Base-by-base conservation (phyloP, 306 rosid genomes). In the Quillaja saponaria region DNA sequence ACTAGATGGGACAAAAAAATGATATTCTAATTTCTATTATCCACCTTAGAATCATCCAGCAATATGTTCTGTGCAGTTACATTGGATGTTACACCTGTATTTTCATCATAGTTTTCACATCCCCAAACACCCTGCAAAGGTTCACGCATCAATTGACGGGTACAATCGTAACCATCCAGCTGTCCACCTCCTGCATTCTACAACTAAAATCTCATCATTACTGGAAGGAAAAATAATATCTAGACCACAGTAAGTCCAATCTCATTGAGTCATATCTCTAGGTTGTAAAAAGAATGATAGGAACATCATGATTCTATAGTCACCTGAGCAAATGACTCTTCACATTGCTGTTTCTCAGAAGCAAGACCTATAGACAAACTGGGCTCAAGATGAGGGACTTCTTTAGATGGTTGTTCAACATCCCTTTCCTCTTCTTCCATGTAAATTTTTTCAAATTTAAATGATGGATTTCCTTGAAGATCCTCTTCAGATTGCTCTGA, bases 31-130 rank as follows among this genome's bases (percentile, higher is more conserved):
- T 57, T 20, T 13, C 53, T 61, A 49, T 18, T 10, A 34, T 34
- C 61, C 79, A 83, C 87, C 84, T 85, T 68, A 56, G 78, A 56
- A 56, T 61, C 74, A 41, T 68, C 68, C 40, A 50, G 71, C 16
- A 49, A 44, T 44, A 61, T 50, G 39, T 56, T 80, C 49, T 58
- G 84, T 48, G 55, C 59, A 63, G 64, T 52, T 67, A 59, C 66
- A 56, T 61, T 38, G 34, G 84, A 64, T 58, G 68, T 67, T 56
- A 49, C 62, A 35, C 57, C 63, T 45, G 48, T 69, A 38, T 68
- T 37, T 68, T 73, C 75, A 6, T 48, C 44, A 62, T 13, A 41
- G 67, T 54, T 69, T 55, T 79, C 68, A 50, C 40, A 46, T 31
- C 18, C 71, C 46, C 66, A 60, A 45, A 66, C 58, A 74, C 21